Evolutionary conservation across 805 yeast species (phyloP).

Genomic region (Saccharomycopsis synnaedendra): DNA sequence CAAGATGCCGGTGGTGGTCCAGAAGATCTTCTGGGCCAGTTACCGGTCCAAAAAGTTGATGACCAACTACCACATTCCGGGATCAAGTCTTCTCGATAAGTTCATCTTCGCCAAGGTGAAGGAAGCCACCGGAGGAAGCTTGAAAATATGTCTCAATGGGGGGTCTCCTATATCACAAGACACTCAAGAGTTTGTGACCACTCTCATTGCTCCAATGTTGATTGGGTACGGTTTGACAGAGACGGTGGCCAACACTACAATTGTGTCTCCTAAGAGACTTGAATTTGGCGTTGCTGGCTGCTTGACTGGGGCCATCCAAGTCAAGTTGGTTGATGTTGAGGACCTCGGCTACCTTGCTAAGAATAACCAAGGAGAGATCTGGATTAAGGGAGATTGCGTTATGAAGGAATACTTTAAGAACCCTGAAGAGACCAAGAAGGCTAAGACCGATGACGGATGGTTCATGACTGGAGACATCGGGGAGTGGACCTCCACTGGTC

Average conservation of each 20-base stretch:
- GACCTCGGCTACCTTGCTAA: conserved; percentile 89
- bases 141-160: conserved; percentile 70
- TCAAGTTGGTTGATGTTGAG: conserved; percentile 80
- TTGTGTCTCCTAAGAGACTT: conserved; percentile 52
- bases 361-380: conserved; percentile 87
- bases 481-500: conserved; percentile 78
- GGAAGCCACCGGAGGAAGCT: conserved; percentile 89
- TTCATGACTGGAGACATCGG: conserved; percentile 96
- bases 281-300: conserved; percentile 77
- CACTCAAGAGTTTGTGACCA: conserved; percentile 73
- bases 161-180: conserved; percentile 81
- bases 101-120: conserved; percentile 78
- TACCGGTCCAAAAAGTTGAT: conserved; percentile 61
- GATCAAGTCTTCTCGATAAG: conserved; percentile 56
- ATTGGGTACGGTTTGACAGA: conserved; percentile 96
- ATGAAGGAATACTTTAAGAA: conserved; percentile 73
- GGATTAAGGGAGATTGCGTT: conserved; percentile 66
- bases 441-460: conserved; percentile 83
- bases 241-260: conserved; percentile 80
- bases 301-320: conserved; percentile 70
- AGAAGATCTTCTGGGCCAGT: conserved; percentile 84
- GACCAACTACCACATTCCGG: conserved; percentile 59
- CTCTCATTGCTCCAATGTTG: conserved; percentile 72
- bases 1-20: conserved; percentile 51
- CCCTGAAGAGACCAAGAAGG: conserved; percentile 64